Evolutionary conservation across 164 flowering plant genomes (phyloP).

Genomic region (Dillenia suffruticosa): DNA sequence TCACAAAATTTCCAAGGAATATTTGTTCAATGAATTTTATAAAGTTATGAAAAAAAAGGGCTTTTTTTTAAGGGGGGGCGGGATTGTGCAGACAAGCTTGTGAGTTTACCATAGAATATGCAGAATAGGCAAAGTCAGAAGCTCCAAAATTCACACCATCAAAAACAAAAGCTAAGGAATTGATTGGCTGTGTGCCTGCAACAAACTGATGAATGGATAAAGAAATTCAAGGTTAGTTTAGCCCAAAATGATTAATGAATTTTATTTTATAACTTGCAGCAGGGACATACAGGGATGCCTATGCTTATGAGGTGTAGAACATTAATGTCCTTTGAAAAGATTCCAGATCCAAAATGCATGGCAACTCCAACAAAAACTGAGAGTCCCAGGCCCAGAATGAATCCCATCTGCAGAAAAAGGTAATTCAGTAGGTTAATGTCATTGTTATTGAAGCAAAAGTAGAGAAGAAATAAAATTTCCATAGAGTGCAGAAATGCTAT

Average conservation of each 20-base stretch:
- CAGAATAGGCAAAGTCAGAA: slow-evolving; percentile 80
- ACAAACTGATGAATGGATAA: slow-evolving; percentile 54
- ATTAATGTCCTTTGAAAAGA: slow-evolving; percentile 56
- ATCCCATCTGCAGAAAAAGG: slow-evolving; percentile 51
- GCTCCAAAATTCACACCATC: slow-evolving; percentile 92
- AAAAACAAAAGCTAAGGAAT: slow-evolving; percentile 80
- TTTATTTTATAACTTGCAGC: background rate
- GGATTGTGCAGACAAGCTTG: background rate
- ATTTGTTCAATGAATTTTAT: too few species aligned
- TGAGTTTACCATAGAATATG: slow-evolving; percentile 67
- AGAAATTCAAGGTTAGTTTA: slow-evolving; percentile 1
- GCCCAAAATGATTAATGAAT: background rate
- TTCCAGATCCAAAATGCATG: slow-evolving; percentile 47
- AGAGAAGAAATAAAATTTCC: too few species aligned
- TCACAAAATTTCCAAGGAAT: background rate
- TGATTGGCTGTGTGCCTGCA: slow-evolving; percentile 79
- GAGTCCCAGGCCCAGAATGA: slow-evolving; percentile 63
- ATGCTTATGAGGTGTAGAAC: slow-evolving; percentile 58
- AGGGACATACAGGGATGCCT: slow-evolving; percentile 63
- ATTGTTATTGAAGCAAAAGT: too few species aligned
- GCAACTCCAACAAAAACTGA: slow-evolving; percentile 61
- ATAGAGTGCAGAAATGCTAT: too few species aligned
- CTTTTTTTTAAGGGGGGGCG: too few species aligned
- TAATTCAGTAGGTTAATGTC: too few species aligned
- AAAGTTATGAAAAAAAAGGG: background rate